phyloP scores from a whole-genome alignment of 148 eudicot species.

The Mesembryanthemum crystallinum region DNA sequence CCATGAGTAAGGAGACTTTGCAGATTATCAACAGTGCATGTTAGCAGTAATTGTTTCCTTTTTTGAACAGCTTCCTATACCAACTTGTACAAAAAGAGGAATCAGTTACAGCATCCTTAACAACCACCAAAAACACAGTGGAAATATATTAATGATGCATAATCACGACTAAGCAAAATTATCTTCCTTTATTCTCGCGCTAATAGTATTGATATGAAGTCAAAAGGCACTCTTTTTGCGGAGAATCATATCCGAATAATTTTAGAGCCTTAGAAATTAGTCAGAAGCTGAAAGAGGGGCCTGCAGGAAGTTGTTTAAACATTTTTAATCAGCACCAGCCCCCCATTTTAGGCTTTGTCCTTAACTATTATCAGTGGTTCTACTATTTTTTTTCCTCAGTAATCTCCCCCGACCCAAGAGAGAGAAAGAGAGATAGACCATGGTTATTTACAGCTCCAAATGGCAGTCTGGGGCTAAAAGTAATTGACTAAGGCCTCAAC shows the following conservation, averaged over 20 bases:
- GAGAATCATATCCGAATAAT: slow-evolving; percentile 30
- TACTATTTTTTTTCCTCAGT: slow-evolving; percentile 15
- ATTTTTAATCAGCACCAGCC: slow-evolving; percentile 14
- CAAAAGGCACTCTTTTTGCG: slow-evolving; percentile 21
- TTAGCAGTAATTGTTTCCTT: slow-evolving; percentile 5
- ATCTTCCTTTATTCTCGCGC: slow-evolving; percentile 21
- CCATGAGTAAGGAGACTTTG: neutral
- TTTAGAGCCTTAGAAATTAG: slow-evolving; percentile 30
- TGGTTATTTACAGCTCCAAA: slow-evolving; percentile 1
- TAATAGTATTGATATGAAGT: slow-evolving; percentile 17
- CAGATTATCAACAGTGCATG: neutral
- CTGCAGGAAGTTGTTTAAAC: slow-evolving; percentile 26
- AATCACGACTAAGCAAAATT: slow-evolving; percentile 17
- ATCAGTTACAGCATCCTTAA: slow-evolving; percentile 16
- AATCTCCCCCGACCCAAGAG: too few relatives aligned
- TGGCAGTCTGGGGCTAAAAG: neutral
- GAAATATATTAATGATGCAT: slow-evolving; percentile 24
- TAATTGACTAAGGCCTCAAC: slow-evolving; percentile 3
- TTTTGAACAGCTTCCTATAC: slow-evolving; percentile 6
- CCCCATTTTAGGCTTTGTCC: slow-evolving; percentile 31
- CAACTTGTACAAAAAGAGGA: slow-evolving; percentile 1
- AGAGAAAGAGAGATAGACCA: neutral
- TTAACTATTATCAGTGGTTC: slow-evolving; percentile 16
- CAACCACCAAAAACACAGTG: slow-evolving; percentile 20
- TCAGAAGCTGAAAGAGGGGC: slow-evolving; percentile 18